These are phyloP conservation scores for Xylaria sp. DNA, from an alignment of 2,329 filamentous ascomycete genomes.

Conservation along the genomic window DNA sequence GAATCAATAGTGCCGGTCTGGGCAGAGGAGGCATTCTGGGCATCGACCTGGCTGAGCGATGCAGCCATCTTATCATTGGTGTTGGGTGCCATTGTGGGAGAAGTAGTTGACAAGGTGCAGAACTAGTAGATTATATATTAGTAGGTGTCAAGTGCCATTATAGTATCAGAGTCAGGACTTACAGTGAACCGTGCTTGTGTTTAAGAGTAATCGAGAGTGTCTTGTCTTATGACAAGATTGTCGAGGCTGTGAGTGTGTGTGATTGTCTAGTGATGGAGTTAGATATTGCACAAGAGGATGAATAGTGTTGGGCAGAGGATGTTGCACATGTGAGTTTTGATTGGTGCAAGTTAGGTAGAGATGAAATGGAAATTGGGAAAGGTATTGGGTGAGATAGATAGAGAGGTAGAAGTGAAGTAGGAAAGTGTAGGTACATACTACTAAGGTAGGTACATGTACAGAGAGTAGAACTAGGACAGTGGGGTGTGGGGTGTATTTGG, in stretches of 20 bases:
- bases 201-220: not conserved
- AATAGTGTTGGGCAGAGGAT: not conserved
- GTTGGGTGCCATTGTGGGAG: not conserved
- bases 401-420: not conserved
- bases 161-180: not conserved
- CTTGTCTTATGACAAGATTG: not conserved
- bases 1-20: conserved; percentile 6
- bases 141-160: not conserved
- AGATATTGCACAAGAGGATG: not conserved
- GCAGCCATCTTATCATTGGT: not conserved
- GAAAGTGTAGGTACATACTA: too few relatives aligned
- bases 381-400: not conserved
- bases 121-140: not conserved
- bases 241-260: not conserved
- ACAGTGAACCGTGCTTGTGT: not conserved
- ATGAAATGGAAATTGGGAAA: not conserved
- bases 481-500: not conserved
- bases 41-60: not conserved
- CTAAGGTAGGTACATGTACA: not conserved
- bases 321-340: not conserved
- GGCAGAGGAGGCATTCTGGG: not conserved
- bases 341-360: not conserved
- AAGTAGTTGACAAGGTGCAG: not conserved
- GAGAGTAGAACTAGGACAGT: conserved; percentile 17
- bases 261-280: not conserved